These are phyloP conservation scores for Mycena vulgaris DNA, from an alignment of 768 basidiomycete genomes.

Conservation along the genomic window DNA sequence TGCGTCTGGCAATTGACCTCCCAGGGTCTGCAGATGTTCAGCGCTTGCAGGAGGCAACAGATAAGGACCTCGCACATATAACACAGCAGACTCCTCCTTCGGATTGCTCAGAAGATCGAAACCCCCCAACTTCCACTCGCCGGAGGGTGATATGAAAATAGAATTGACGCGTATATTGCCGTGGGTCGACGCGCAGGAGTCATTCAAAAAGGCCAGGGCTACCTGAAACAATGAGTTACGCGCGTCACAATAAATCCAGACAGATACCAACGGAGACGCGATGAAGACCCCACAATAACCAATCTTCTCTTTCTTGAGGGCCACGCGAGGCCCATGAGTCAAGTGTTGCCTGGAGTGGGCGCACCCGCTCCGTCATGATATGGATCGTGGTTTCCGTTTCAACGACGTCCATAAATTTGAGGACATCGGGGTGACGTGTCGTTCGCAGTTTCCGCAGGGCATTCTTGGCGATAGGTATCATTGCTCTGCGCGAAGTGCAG, in stretches of 20 bases:
- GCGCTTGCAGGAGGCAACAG: slow-evolving; percentile 9
- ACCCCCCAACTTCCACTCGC: slow-evolving; percentile 97
- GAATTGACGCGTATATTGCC: slow-evolving; percentile 83
- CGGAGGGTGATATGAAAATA: slow-evolving; percentile 92
- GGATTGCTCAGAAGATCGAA: slow-evolving; percentile 92
- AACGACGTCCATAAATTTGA: slow-evolving; percentile 95
- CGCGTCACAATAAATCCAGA: slow-evolving; percentile 5
- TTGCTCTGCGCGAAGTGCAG: slow-evolving; percentile 69
- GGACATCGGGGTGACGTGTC: slow-evolving; percentile 94
- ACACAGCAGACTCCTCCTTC: slow-evolving; percentile 81
- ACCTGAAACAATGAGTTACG: slow-evolving; percentile 64
- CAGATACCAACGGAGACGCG: slow-evolving; percentile 80
- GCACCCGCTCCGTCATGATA: slow-evolving; percentile 95
- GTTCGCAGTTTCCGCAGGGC: slow-evolving; percentile 91
- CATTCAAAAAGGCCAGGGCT: slow-evolving; percentile 92
- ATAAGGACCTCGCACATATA: slow-evolving; percentile 76
- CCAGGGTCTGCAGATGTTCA: slow-evolving; percentile 70
- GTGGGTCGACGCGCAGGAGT: slow-evolving; percentile 85
- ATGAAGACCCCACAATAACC: slow-evolving; percentile 95
- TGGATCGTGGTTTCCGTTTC: slow-evolving; percentile 91
- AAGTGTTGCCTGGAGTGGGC: slow-evolving; percentile 77
- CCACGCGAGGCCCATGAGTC: slow-evolving; percentile 74
- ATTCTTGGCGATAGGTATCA: slow-evolving; percentile 88
- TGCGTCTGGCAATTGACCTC: slow-evolving; percentile 73
- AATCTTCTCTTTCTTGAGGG: slow-evolving; percentile 83